Conservation (phyloP, 371 early-diverging fungal genomes). For the Chytridium lagenaria region DNA sequence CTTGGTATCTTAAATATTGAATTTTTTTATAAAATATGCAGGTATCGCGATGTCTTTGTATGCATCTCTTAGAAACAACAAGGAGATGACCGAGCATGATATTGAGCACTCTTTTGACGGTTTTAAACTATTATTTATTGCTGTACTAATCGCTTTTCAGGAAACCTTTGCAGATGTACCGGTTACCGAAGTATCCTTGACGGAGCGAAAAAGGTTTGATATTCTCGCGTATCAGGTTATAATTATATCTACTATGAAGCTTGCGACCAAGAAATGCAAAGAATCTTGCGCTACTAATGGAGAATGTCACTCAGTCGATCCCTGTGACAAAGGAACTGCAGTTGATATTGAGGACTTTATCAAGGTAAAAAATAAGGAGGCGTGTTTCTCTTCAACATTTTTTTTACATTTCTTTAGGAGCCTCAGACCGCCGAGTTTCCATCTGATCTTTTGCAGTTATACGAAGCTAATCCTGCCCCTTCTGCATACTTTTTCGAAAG, state of each 20-base stretch:
- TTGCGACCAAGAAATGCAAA: constrained; percentile 14
- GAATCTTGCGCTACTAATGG: constrained; percentile 32
- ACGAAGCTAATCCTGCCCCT: constrained; percentile 21
- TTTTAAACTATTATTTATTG: not conserved
- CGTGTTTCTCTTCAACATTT: too few species aligned
- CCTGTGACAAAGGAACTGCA: constrained; percentile 19
- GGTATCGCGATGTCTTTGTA: constrained; percentile 86
- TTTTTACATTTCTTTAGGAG: not conserved
- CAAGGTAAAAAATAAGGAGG: constrained; percentile 15
- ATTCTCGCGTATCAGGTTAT: not conserved
- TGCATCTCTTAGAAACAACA: constrained; percentile 67
- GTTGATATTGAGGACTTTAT: constrained; percentile 48
- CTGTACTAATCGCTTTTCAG: constrained; percentile 24
- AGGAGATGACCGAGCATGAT: constrained; percentile 65
- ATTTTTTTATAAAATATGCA: not conserved
- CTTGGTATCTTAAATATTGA: too few species aligned
- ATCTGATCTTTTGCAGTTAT: constrained; percentile 10
- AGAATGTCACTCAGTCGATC: constrained; percentile 16
- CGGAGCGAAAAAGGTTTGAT: constrained; percentile 67
- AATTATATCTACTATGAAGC: not conserved
- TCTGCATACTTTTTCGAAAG: constrained; percentile 40
- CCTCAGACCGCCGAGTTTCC: constrained; percentile 24
- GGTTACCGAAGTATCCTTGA: constrained; percentile 83
- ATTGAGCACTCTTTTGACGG: constrained; percentile 83
- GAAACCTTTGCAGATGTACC: constrained; percentile 83